Base-by-base conservation (phyloP, 2,329 filamentous ascomycete species). In the Sordariomycetes sp. region DNA sequence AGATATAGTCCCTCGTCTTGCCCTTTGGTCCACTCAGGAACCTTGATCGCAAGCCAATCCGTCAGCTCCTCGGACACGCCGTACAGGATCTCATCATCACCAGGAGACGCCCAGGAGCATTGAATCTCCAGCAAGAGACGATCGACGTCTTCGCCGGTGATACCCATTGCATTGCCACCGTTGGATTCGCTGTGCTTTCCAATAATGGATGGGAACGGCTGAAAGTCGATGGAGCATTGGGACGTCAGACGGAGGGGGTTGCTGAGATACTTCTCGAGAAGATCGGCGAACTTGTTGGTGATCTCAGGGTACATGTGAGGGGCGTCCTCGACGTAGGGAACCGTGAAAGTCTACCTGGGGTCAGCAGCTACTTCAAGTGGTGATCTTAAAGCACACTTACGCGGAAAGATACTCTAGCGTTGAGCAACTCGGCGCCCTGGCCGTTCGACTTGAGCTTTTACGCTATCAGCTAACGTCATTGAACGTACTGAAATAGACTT, bases 281-380 rank as follows among this genome's bases (percentile, higher is more conserved):
- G 44, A 0, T 45, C 14, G 6, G 37, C 32, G 33, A 51, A 54
- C 28, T 53, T 50, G 23, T 48, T 43, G 11, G 46, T 46, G 29
- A 59, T 57, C 28, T 55, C 50, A 14, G 36, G 37, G 39, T 61
- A 57, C 36, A 60, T 51, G 11, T 50, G 44, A 1, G 50, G 38
- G 8, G 39, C 36, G 17, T 39, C 32, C 6, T 39, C 19, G 7
- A 48, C 32, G 28, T 49, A 43, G 4, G 48, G 48, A n/a, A 51
- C 36, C 1, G 46, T 51, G 19, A 38, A 42, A 2, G 47, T 50
- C 45, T 48, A 19, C 15, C 15, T 10, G 7, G 4, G 4, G 16
- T 8, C 8, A 23, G 15, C 14, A 8, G 33, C 26, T 23, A 14
- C 8, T 33, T 4, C 18, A n/a, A n/a, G n/a, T n/a, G n/a, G n/a